phyloP scores from a whole-genome alignment of 768 basidiomycete species.

The Lenzites betulinus region DNA sequence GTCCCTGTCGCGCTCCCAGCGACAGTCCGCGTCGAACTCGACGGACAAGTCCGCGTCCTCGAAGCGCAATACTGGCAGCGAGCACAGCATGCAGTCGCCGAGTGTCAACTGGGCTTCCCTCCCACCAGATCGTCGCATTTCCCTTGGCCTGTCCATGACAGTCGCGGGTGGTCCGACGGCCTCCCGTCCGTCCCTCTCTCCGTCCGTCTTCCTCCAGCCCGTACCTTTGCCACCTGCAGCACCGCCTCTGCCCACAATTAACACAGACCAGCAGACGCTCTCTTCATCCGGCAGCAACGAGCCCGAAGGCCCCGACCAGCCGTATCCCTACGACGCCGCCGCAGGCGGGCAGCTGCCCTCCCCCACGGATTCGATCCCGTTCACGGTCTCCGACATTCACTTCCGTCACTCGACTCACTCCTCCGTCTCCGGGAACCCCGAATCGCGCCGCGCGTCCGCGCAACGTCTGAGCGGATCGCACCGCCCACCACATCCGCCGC shows the following conservation, averaged over 20 bases:
- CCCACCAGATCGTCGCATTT: slow-evolving; percentile 26
- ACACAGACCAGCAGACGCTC: background rate
- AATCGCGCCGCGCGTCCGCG: slow-evolving; percentile 27
- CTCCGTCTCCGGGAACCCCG: slow-evolving; percentile 22
- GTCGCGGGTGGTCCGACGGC: slow-evolving; percentile 27
- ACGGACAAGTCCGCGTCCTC: slow-evolving; percentile 24
- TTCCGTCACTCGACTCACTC: slow-evolving; percentile 38
- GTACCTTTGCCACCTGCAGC: slow-evolving; percentile 25
- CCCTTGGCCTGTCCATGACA: slow-evolving; percentile 32
- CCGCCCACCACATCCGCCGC: slow-evolving; percentile 29
- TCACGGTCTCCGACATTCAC: slow-evolving; percentile 39
- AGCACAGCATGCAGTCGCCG: slow-evolving; percentile 11
- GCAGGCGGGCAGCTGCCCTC: slow-evolving; percentile 28
- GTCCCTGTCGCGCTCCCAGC: slow-evolving; percentile 25
- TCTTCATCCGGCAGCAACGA: slow-evolving; percentile 9
- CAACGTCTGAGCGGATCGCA: slow-evolving; percentile 25
- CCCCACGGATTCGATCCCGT: slow-evolving; percentile 38
- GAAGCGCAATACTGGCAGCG: slow-evolving; percentile 21
- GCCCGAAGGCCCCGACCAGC: slow-evolving; percentile 17
- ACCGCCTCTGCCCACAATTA: slow-evolving; percentile 2
- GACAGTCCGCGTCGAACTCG: slow-evolving; percentile 23
- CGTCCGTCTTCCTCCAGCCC: slow-evolving; percentile 28
- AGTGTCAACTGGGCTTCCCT: slow-evolving; percentile 18
- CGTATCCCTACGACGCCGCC: slow-evolving; percentile 22
- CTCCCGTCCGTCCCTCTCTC: slow-evolving; percentile 27